Evolutionary conservation across 805 yeast species (phyloP), one percentile per base, ranked within the genome.

Genomic region (Scheffersomyces lignosus): DNA sequence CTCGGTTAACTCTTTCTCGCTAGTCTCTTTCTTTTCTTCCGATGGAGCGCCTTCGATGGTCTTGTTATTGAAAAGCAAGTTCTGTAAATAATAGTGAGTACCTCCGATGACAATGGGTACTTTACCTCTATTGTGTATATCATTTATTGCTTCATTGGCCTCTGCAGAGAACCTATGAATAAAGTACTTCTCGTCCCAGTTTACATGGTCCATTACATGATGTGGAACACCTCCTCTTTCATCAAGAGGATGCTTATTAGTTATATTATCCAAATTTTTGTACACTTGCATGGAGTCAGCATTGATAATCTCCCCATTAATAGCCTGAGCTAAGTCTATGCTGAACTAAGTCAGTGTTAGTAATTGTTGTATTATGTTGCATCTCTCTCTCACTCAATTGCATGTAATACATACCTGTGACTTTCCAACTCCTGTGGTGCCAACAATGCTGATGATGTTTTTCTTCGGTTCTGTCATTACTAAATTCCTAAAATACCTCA

Each of bases 251-350:
- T 93, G 98, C 52, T 93, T 93, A 53, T 93, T 93, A 12, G 99
- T 87, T 42, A 93, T 87, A 8, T 78, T 77, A 10, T 84, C 87
- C 1, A 80, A 63, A 0, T 78, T 81, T 27, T 69, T 63, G 60
- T 93, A 93, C 71, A 93, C 85, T 61, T 93, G 99, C 97, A 93
- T 90, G 1, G 98, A 88, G 57, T 93, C 99, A 0, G 96, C 96
- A 60, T 93, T 93, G 45, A 93, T 85, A 45, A 93, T 73, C 55
- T 93, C 98, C 15, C 98, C 98, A 53, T 81, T 75, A 35, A 84
- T 73, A 18, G 73, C 72, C 47, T 77, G 71, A 8, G 97, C 96
- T 15, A 93, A 58, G 42, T 88, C 91, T 2, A 88, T 78, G 31
- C 87, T 77, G 41, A 86, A 75, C 73, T 80, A 31, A n/a, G 23